Base-by-base conservation (phyloP, 345 rosid species). In the Syzygium aromaticum region DNA sequence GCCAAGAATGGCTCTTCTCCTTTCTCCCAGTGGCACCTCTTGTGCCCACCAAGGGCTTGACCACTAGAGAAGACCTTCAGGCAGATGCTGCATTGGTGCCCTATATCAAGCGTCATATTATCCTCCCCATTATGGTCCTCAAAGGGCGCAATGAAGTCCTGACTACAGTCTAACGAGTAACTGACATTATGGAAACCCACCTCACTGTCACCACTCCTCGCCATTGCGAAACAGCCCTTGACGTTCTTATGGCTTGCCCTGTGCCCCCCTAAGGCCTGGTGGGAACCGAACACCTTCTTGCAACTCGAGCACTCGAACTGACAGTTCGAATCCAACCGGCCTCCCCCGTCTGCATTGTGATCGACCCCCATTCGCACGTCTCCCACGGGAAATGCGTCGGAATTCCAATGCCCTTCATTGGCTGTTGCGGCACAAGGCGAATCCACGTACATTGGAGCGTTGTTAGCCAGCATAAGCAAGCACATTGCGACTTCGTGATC, bases 21-120 rank as follows among this genome's bases (percentile, higher is more conserved):
- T 91, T 89, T 96, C 93, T 88, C 98, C 97, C 91, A 97, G 86
- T 97, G 99, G 90, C 98, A 96, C 88, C 98, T 93, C 97, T 92
- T 96, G 89, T 96, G 99, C 52, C 99, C 99, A 11, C 95, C 96
- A 12, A 97, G 94, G 17, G 98, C 99, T 89, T 97, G 96, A 91
- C 89, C 89, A 13, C 86, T 87, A 10, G 86, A 77, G 83, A 87
- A 87, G 49, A 33, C 89, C 84, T 85, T 84, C 84, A 67, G 27
- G 86, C 86, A 64, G 51, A 84, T 63, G 28, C 86, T 82, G 77
- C 88, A 86, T 17, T 52, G 61, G 59, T 84, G 85, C 46, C 80
- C 80, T 73, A 73, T 30, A 33, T 73, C 80, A 73, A 73, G 80
- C 80, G 80, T 73, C 80, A 73, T 33, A 33, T 19, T 73, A 73